Conservation (phyloP, 192 early-diverging fungal species). For the Lobosporangium transversale region DNA sequence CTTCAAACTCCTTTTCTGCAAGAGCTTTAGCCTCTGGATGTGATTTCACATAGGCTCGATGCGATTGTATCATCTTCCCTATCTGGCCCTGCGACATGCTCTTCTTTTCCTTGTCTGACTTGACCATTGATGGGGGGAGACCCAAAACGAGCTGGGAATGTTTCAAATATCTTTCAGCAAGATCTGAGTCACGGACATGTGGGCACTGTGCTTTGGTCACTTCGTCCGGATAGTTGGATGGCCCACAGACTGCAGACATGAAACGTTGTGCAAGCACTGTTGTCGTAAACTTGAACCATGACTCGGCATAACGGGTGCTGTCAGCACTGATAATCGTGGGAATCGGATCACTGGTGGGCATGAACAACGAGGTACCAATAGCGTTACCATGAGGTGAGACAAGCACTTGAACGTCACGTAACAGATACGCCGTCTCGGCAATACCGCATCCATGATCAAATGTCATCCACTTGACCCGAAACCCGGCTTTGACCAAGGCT, state of each 20-base stretch:
- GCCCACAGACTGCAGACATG: slow-evolving; percentile 11
- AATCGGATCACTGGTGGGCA: slow-evolving; percentile 24
- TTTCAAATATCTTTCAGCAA: neutral
- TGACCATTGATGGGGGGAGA: slow-evolving; percentile 12
- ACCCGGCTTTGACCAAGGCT: neutral
- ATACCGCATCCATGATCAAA: slow-evolving; percentile 29
- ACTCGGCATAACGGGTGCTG: slow-evolving; percentile 12
- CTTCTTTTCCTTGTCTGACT: slow-evolving; percentile 14
- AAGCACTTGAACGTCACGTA: slow-evolving; percentile 33
- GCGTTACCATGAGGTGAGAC: slow-evolving; percentile 23
- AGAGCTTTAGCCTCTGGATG: slow-evolving; percentile 4
- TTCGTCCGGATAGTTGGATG: slow-evolving; percentile 13
- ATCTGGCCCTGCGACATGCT: neutral
- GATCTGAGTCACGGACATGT: slow-evolving; percentile 4
- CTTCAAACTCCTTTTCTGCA: slow-evolving; percentile 11
- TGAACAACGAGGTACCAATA: slow-evolving; percentile 14
- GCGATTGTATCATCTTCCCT: neutral
- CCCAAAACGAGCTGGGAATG: slow-evolving; percentile 9
- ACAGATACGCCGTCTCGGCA: slow-evolving; percentile 24
- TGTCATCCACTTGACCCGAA: slow-evolving; percentile 16
- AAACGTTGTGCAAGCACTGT: slow-evolving; percentile 35
- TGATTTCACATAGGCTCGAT: slow-evolving; percentile 6
- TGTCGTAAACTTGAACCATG: slow-evolving; percentile 30
- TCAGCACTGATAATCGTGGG: slow-evolving; percentile 32
- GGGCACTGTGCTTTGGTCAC: slow-evolving; percentile 15